phyloP scores from a whole-genome alignment of 148 eudicot species.

The Rhododendron vialii region DNA sequence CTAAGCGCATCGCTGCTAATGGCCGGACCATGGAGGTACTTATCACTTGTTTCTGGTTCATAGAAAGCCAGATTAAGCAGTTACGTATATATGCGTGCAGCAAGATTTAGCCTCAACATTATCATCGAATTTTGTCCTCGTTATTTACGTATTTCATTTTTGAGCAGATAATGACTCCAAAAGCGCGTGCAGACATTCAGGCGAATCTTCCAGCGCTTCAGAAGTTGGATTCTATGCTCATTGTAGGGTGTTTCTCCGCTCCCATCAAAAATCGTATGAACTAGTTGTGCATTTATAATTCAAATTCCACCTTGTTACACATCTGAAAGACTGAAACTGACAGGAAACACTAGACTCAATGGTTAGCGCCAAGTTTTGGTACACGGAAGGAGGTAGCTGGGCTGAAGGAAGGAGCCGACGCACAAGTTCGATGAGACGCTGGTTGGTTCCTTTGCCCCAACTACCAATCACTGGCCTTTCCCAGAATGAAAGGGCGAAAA shows the following conservation, averaged over 20 bases:
- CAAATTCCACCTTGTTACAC: not conserved
- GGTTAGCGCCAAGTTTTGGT: constrained; percentile 78
- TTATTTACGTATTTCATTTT: not conserved
- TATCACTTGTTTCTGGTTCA: not conserved
- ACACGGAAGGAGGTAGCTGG: constrained; percentile 71
- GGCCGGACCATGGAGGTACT: constrained; percentile 75
- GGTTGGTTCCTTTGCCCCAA: constrained; percentile 93
- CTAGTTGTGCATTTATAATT: not conserved
- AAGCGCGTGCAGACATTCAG: constrained; percentile 73
- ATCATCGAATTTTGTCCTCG: not conserved
- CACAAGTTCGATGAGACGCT: constrained; percentile 59
- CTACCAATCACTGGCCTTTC: constrained; percentile 79
- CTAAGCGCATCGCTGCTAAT: constrained; percentile 59
- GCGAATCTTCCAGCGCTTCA: constrained; percentile 83
- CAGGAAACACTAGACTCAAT: constrained; percentile 87
- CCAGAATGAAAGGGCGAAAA: constrained; percentile 54
- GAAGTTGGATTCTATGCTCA: constrained; percentile 84
- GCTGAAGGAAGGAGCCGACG: constrained; percentile 55
- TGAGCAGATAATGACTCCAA: constrained; percentile 84
- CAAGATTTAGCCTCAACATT: not conserved
- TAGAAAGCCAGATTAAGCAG: not conserved
- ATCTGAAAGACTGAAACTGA: constrained; percentile 13
- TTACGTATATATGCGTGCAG: not conserved
- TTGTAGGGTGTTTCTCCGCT: constrained; percentile 56
- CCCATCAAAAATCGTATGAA: not conserved